Conservation (phyloP, 768 basidiomycete genomes). For the Lepiota brunneoincarnata region DNA sequence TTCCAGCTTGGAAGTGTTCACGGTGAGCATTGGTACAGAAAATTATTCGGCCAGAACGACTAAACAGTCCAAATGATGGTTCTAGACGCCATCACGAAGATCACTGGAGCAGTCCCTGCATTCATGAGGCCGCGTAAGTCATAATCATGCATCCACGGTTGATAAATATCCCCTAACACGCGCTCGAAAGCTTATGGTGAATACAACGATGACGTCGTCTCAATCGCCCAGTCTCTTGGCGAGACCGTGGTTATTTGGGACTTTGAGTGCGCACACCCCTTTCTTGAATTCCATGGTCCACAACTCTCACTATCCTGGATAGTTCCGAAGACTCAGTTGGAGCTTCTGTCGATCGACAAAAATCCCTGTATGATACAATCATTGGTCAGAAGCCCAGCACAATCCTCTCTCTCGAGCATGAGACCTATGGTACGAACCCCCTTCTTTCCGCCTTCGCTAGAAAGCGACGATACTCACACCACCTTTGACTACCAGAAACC, state of each 20-base stretch:
- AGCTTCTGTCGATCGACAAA: slow-evolving; percentile 24
- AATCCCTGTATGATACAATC: slow-evolving; percentile 24
- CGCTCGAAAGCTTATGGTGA: slow-evolving; percentile 32
- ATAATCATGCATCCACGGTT: neutral
- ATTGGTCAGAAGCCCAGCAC: slow-evolving; percentile 24
- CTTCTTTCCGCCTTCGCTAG: neutral
- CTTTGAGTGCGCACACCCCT: slow-evolving; percentile 25
- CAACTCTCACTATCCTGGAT: too few relatives aligned
- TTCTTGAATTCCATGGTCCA: neutral
- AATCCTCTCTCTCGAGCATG: slow-evolving; percentile 37
- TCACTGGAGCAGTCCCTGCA: slow-evolving; percentile 31
- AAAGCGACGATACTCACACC: neutral
- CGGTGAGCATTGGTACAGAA: slow-evolving; percentile 4
- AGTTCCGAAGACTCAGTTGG: slow-evolving; percentile 38
- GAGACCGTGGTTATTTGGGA: slow-evolving; percentile 30
- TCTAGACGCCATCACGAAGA: slow-evolving; percentile 22
- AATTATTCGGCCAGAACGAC: neutral
- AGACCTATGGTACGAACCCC: slow-evolving; percentile 23
- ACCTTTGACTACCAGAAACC: neutral
- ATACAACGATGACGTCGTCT: slow-evolving; percentile 30
- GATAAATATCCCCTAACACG: neutral
- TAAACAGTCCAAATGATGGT: neutral
- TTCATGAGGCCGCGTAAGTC: slow-evolving; percentile 35
- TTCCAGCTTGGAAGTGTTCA: slow-evolving; percentile 21
- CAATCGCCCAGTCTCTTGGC: slow-evolving; percentile 19